A percentile compares a stretch with the other conserved stretches of the same genome.
Evolutionary conservation across 352 stramenopile species (phyloP).

Genomic region (Phytopythium sindhum): DNA sequence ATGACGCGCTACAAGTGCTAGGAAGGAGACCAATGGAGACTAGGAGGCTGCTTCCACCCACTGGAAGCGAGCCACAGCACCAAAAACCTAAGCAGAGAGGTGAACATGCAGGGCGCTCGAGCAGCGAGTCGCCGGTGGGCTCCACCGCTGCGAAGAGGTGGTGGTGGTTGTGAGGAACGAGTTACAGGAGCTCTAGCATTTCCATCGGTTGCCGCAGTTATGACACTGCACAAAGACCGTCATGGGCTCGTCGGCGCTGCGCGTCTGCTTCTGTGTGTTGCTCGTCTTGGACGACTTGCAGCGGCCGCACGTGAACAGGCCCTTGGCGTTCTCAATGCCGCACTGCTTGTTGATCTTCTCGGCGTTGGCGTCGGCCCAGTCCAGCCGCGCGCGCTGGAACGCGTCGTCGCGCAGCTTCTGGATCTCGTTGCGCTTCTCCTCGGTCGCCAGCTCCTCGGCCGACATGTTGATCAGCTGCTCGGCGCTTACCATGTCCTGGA

Average conservation of each 20-base stretch:
- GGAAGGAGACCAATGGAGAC: neutral
- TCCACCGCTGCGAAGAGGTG: neutral
- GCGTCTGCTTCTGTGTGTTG: conserved; percentile 97
- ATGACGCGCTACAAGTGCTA: no score
- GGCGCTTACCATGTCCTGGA: conserved; percentile 60
- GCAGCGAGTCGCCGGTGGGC: neutral
- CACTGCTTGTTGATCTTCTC: conserved; percentile 92
- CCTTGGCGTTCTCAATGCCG: conserved; percentile 74
- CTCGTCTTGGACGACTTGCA: conserved; percentile 96
- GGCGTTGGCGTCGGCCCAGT: conserved; percentile 89
- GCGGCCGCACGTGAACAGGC: conserved; percentile 88
- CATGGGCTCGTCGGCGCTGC: conserved; percentile 97
- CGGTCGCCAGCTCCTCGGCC: conserved; percentile 81
- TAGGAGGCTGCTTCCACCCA: no score
- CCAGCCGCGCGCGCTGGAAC: conserved; percentile 80
- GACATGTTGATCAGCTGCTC: conserved; percentile 83
- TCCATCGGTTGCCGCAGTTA: conserved; percentile 96
- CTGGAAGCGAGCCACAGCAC: no score
- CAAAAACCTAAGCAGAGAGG: neutral
- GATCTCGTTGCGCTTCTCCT: conserved; percentile 85
- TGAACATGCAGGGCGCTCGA: neutral
- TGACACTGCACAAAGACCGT: conserved; percentile 96
- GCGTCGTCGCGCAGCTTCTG: conserved; percentile 79
- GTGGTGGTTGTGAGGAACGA: neutral
- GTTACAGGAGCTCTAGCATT: conserved; percentile 62